These are phyloP conservation scores for Bertia moriformis DNA, from an alignment of 2,329 filamentous ascomycete genomes.

Conservation along the genomic window DNA sequence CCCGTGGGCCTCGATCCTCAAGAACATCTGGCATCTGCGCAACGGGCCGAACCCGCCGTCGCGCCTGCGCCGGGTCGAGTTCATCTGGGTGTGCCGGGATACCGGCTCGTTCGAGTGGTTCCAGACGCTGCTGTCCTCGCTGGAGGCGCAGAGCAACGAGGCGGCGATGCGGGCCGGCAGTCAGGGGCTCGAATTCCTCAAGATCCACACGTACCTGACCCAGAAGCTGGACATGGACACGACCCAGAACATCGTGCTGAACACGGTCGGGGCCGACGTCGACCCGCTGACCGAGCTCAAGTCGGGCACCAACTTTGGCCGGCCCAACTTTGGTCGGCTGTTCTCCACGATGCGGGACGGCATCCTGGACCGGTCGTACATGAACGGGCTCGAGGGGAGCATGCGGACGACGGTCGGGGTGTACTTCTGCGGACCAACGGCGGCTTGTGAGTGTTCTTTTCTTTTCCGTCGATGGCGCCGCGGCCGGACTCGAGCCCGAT, in stretches of 20 bases:
- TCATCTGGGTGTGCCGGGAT: conserved; percentile 97
- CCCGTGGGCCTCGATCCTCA: conserved; percentile 74
- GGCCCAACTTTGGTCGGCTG: conserved; percentile 73
- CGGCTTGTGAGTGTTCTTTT: conserved; percentile 40
- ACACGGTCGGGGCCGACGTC: conserved; percentile 73
- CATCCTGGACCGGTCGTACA: conserved; percentile 71
- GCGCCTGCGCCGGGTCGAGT: conserved; percentile 85
- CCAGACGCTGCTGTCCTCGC: conserved; percentile 81
- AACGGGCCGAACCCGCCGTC: conserved; percentile 77
- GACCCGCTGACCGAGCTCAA: conserved; percentile 88
- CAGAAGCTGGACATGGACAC: conserved; percentile 85
- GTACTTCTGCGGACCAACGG: conserved; percentile 89
- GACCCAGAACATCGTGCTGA: conserved; percentile 89
- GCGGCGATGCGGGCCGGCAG: conserved; percentile 53
- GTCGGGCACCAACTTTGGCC: conserved; percentile 82
- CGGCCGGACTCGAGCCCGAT: neutral
- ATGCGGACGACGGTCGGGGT: conserved; percentile 80
- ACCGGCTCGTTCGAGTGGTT: conserved; percentile 98
- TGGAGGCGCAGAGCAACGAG: conserved; percentile 71
- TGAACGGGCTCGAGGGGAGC: conserved; percentile 65
- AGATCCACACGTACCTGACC: conserved; percentile 95
- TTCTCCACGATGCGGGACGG: conserved; percentile 78
- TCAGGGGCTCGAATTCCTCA: conserved; percentile 69
- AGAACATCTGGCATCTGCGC: conserved; percentile 96
- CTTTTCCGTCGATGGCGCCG: conserved; percentile 10